phyloP scores from a whole-genome alignment of 345 rosid genomes.

The Erodium maritimum region DNA sequence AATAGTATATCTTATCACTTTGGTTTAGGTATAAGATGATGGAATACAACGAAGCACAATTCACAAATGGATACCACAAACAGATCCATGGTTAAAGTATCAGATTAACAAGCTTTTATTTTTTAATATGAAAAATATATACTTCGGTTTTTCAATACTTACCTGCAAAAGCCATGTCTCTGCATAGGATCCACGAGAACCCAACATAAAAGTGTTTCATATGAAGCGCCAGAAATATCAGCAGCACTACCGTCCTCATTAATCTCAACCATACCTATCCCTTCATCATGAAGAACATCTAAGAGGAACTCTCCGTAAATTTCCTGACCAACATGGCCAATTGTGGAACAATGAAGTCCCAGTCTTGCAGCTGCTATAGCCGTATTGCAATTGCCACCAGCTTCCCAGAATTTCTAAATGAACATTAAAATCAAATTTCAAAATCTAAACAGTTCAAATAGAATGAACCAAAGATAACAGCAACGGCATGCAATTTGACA shows the following conservation, averaged over 20 bases:
- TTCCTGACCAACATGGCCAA: slow-evolving; percentile 84
- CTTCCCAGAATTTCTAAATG: slow-evolving; percentile 73
- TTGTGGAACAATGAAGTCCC: slow-evolving; percentile 64
- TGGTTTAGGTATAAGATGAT: neutral
- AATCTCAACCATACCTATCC: slow-evolving; percentile 51
- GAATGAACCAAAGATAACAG: no score
- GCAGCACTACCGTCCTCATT: slow-evolving; percentile 28
- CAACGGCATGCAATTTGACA: no score
- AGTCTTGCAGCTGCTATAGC: slow-evolving; percentile 95
- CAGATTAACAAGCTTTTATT: no score
- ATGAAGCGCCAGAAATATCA: slow-evolving; percentile 26
- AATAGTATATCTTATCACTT: neutral
- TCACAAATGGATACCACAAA: no score
- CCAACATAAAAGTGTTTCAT: slow-evolving; percentile 90
- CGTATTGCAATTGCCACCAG: slow-evolving; percentile 95
- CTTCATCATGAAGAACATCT: slow-evolving; percentile 73
- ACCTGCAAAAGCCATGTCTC: slow-evolving; percentile 99
- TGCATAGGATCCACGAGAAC: slow-evolving; percentile 86
- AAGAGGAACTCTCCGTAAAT: slow-evolving; percentile 66
- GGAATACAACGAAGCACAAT: no score
- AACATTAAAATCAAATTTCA: slow-evolving; percentile 7
- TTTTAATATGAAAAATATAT: no score
- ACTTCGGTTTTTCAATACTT: no score
- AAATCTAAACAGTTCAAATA: neutral
- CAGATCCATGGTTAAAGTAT: no score